Evolutionary conservation across 306 rosid species (phyloP).

Genomic region (Ceratonia siliqua): DNA sequence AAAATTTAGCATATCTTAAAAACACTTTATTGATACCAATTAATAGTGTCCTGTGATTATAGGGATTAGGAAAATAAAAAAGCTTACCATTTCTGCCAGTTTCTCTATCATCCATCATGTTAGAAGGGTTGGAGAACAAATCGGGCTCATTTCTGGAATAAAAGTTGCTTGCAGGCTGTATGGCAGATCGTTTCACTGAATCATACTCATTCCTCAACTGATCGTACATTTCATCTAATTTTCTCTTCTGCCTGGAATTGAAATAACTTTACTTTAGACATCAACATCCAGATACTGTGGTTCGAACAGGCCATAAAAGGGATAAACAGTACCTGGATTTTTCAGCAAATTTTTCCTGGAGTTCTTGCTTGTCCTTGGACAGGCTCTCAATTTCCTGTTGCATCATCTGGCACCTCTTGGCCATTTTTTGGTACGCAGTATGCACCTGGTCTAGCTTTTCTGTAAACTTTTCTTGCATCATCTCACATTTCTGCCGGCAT

Average conservation of each 20-base stretch:
- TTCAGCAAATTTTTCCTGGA: conserved; percentile 96
- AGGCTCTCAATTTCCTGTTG: conserved; percentile 86
- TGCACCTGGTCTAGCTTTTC: conserved; percentile 93
- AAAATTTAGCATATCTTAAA: background rate
- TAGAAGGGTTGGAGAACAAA: conserved; percentile 72
- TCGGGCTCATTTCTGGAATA: conserved; percentile 87
- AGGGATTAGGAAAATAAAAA: conserved; percentile 36
- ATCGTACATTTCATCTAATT: conserved; percentile 98
- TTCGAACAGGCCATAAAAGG: conserved; percentile 10
- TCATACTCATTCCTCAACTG: conserved; percentile 86
- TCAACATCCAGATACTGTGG: conserved; percentile 27
- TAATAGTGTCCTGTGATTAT: background rate
- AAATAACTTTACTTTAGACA: conserved; percentile 6
- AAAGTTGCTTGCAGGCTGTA: conserved; percentile 82
- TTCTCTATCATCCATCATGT: conserved; percentile 77
- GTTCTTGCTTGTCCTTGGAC: conserved; percentile 97
- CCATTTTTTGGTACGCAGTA: conserved; percentile 87
- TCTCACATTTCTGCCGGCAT: conserved; percentile 93
- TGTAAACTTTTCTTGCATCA: conserved; percentile 85
- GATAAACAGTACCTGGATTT: conserved; percentile 69
- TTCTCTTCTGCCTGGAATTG: conserved; percentile 91
- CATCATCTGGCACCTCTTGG: conserved; percentile 87
- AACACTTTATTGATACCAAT: conserved; percentile 11
- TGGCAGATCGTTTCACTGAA: conserved; percentile 72
- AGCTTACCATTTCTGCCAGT: conserved; percentile 72